Conservation (phyloP, 148 eudicot genomes). For the Persicaria tinctoria region DNA sequence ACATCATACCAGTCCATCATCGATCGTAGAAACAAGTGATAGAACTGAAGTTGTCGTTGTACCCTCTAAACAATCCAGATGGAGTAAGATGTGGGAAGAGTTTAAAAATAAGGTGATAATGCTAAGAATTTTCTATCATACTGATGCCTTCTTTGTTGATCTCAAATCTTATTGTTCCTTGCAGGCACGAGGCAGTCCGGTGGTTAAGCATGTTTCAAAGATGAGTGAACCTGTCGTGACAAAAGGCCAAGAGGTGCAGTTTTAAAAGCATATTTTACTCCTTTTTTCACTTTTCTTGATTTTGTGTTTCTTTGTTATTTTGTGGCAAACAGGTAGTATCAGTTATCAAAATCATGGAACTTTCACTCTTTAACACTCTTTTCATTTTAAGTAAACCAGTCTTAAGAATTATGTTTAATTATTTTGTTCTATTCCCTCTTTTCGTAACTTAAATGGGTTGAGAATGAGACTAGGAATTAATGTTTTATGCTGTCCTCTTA, state of each 20-base stretch:
- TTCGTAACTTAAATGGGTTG: neutral
- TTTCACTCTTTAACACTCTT: too few species aligned
- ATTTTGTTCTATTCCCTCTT: neutral
- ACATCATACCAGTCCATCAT: constrained; percentile 39
- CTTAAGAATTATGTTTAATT: neutral
- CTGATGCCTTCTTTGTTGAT: neutral
- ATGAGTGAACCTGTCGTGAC: constrained; percentile 74
- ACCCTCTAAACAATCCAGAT: constrained; percentile 60
- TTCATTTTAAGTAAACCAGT: too few species aligned
- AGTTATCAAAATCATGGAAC: too few species aligned
- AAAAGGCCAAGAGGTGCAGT: constrained; percentile 84
- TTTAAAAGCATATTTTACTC: neutral
- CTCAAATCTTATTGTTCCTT: constrained; percentile 16
- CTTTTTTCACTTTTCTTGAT: neutral
- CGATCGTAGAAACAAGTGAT: constrained; percentile 53
- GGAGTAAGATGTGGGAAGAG: constrained; percentile 79
- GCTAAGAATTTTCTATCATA: neutral
- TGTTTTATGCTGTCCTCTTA: neutral
- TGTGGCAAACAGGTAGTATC: too few species aligned
- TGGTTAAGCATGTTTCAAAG: constrained; percentile 63
- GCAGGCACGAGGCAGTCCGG: constrained; percentile 69
- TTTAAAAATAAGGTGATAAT: constrained; percentile 58
- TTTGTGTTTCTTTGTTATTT: neutral
- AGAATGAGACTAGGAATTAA: neutral
- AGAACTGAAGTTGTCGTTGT: constrained; percentile 74